Percentiles rank a stretch among this genome's conserved stretches.
Evolutionary conservation across 768 basidiomycete species (phyloP).

Genomic region (Calocybe indica): DNA sequence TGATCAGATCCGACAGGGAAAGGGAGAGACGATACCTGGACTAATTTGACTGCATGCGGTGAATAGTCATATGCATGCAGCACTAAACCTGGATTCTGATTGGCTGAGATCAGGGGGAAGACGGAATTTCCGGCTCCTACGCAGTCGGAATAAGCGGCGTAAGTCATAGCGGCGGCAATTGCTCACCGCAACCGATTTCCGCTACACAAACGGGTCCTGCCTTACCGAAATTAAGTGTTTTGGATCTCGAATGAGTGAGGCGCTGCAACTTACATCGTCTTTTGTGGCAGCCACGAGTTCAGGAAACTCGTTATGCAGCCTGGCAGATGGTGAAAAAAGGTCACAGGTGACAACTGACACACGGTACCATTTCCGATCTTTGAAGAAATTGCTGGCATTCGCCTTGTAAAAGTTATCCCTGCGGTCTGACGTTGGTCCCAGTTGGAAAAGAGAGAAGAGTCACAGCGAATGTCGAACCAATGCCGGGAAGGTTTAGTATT

Average conservation of each 20-base stretch:
- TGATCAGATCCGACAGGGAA: neutral
- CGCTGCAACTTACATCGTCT: constrained; percentile 26
- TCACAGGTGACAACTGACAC: neutral
- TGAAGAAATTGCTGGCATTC: constrained; percentile 87
- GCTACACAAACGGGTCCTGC: constrained; percentile 73
- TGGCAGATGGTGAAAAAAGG: constrained; percentile 16
- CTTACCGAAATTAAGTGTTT: constrained; percentile 29
- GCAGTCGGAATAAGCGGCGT: neutral
- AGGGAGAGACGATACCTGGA: constrained; percentile 51
- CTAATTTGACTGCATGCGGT: constrained; percentile 79
- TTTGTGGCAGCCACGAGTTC: constrained; percentile 72
- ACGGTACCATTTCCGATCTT: constrained; percentile 79
- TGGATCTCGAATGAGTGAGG: constrained; percentile 3
- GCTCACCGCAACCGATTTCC: constrained; percentile 87
- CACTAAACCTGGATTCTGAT: constrained; percentile 70
- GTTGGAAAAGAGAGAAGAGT: constrained; percentile 2
- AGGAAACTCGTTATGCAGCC: constrained; percentile 93
- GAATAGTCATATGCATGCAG: constrained; percentile 91
- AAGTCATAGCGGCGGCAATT: neutral
- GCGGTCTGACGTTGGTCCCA: constrained; percentile 10
- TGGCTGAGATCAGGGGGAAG: constrained; percentile 81
- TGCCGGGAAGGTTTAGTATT: constrained; percentile 68
- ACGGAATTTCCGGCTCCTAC: constrained; percentile 92
- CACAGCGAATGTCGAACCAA: constrained; percentile 42
- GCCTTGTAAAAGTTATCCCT: constrained; percentile 94